Base-by-base conservation (phyloP, 192 early-diverging fungal species). In the Chytriomyces sp. region DNA sequence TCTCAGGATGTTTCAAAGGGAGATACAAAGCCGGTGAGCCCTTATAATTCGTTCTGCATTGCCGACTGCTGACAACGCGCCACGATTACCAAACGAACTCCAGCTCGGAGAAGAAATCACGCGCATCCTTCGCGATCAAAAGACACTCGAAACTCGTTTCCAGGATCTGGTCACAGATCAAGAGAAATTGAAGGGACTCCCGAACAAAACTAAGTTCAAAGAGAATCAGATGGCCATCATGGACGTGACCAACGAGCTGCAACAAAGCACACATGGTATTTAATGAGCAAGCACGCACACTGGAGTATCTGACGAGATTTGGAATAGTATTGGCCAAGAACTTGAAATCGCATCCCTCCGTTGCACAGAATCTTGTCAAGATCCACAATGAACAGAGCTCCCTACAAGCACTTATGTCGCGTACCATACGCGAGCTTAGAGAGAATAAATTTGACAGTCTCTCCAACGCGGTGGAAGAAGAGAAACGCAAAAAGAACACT, bases 401-500 rank as follows among this genome's bases (percentile, higher is more conserved):
- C 34, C 67, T 88, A 5, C 79, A 82, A 32, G 77, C 80, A 3
- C 53, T 88, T 59, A 66, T 88, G 10, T 32, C 61, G 28, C 77
- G 75, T 69, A 78, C 76, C 10, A 74, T 81, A 12, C 74, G 78
- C 6, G 87, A 88, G 55, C 64, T 88, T 36, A 75, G 81, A 2
- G 83, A 84, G 17, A 56, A 75, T 31, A 64, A 77, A 14, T 88
- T 88, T 68, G 74, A 83, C 8, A 80, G 79, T 28, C 64, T 88
- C 6, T 58, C 82, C 22, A 59, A 28, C 34, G 83, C 84, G 3
- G 87, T 88, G 0, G 81, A 87, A 33, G 87, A 88, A 55, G 87
- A 86, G 59, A 78, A 87, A 60, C 64, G 70, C 54, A 87, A 87
- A 52, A 78, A 81, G 25, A 88, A 85, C 57, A 84, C 80, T n/a